phyloP scores from a whole-genome alignment of 2,329 filamentous ascomycete genomes.

The Alternaria novae-zelandiae region DNA sequence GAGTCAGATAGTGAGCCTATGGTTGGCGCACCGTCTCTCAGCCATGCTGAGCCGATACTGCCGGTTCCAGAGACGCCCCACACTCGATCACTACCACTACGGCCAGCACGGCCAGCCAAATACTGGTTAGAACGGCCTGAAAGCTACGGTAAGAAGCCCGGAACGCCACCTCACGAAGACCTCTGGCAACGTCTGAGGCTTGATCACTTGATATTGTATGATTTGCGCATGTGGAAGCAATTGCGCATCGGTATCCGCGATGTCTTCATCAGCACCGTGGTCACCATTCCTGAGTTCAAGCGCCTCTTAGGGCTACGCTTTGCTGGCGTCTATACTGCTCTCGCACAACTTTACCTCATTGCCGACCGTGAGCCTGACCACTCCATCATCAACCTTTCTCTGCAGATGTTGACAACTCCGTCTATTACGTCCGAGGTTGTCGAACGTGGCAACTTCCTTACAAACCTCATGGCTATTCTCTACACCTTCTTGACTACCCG shows the following conservation, averaged over 20 bases:
- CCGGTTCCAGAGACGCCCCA: constrained; percentile 82
- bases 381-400: constrained; percentile 95
- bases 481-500: constrained; percentile 97
- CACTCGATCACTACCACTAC: constrained; percentile 51
- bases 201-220: constrained; percentile 94
- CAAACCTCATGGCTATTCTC: constrained; percentile 91
- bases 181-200: constrained; percentile 87
- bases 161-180: constrained; percentile 78
- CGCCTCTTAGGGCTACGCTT: constrained; percentile 91
- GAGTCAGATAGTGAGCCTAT: constrained; percentile 76
- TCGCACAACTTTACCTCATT: constrained; percentile 94
- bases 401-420: constrained; percentile 95
- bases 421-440: constrained; percentile 97
- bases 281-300: constrained; percentile 96
- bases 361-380: constrained; percentile 96
- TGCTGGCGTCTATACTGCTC: constrained; percentile 88
- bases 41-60: constrained; percentile 69
- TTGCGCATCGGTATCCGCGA: constrained; percentile 88
- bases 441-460: constrained; percentile 92
- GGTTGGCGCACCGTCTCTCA: constrained; percentile 62
- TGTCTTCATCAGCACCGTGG: constrained; percentile 94
- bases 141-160: constrained; percentile 68
- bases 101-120: constrained; percentile 69
- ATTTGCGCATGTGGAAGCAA: constrained; percentile 96
- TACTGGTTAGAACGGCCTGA: constrained; percentile 88